Evolutionary conservation across 2,329 filamentous ascomycete genomes (phyloP).

Genomic region (Fusarium poae): DNA sequence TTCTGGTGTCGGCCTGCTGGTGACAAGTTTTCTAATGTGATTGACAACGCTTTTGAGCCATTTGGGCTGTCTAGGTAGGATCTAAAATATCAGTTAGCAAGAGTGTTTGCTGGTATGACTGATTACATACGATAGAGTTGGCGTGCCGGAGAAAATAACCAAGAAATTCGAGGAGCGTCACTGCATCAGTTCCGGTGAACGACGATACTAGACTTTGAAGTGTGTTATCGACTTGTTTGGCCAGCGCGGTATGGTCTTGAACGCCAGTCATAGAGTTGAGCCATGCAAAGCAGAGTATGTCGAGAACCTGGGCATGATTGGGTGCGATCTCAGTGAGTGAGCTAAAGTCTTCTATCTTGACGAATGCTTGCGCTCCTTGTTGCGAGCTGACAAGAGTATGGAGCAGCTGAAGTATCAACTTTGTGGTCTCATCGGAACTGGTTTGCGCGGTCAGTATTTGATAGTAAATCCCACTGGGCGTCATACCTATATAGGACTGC

Average conservation of each 20-base stretch:
- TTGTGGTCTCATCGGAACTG: constrained; percentile 66
- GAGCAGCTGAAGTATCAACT: constrained; percentile 68
- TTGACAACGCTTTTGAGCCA: constrained; percentile 65
- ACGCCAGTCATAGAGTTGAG: constrained; percentile 59
- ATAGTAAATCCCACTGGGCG: not conserved
- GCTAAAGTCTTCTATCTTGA: constrained; percentile 64
- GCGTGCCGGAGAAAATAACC: constrained; percentile 65
- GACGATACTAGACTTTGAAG: constrained; percentile 64
- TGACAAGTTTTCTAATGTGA: constrained; percentile 67
- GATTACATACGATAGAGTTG: constrained; percentile 59
- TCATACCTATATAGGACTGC: constrained; percentile 67
- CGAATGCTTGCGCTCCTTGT: constrained; percentile 63
- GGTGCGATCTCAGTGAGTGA: constrained; percentile 70
- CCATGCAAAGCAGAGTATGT: constrained; percentile 70
- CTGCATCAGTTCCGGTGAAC: constrained; percentile 71
- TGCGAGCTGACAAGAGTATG: constrained; percentile 66
- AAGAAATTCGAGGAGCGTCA: constrained; percentile 70
- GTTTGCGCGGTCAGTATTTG: not conserved
- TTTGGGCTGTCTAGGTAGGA: constrained; percentile 61
- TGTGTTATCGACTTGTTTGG: constrained; percentile 60
- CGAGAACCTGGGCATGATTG: constrained; percentile 65
- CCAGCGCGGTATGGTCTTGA: constrained; percentile 51
- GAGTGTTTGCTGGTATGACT: not conserved
- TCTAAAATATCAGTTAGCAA: constrained; percentile 53
- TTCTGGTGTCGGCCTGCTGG: constrained; percentile 66